Evolutionary conservation across 768 basidiomycete genomes (phyloP), one percentile per base, ranked within the genome.

Genomic region (Phaeolepiota aurea): DNA sequence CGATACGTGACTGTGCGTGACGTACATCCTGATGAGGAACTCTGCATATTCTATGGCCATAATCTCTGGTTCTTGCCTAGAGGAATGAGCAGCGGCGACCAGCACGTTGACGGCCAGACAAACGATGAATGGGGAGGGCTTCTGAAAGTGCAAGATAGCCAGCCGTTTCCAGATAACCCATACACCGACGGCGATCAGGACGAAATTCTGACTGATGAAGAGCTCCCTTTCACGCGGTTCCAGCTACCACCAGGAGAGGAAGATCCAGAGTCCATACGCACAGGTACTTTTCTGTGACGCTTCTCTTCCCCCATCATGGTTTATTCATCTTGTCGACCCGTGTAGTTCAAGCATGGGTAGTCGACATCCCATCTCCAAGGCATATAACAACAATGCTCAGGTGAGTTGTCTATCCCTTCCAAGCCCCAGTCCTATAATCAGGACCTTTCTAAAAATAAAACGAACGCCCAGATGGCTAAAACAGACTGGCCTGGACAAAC

Each of bases 1-100:
- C 65, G 63, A 42, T 89, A 80, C 50, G 69, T 64, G 1, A 76
- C 85, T 0, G 58, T 63, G 3, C 73, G 76, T 4, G 53, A 65
- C 16, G 61, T 91, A 20, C 44, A 67, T 12, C 52, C 65, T 1
- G 77, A 69, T 20, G 85, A 91, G 50, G 88, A 92, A 55, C 68
- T 89, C 10, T 85, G 79, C 51, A 87, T 90, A 44, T 86, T 75
- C 53, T 85, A 88, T 51, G 83, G 79, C 2, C 74, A 75, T 44
- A 72, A 72, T 15, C 66, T 82, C 3, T 81, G 79, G 80, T 82
- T 81, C 46, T 53, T 70, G n/a, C 68, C 68, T 5, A 52, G 62
- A n/a, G 68, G 54, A 14, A 37, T 38, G 18, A 9, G 18, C 12
- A 20, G 32, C 15, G 5, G 4, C 2, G 20, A 20, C 1, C 35